Evolutionary conservation across 306 rosid species (phyloP), one percentile per base, ranked within the genome.

Genomic region (Begonia masoniana): DNA sequence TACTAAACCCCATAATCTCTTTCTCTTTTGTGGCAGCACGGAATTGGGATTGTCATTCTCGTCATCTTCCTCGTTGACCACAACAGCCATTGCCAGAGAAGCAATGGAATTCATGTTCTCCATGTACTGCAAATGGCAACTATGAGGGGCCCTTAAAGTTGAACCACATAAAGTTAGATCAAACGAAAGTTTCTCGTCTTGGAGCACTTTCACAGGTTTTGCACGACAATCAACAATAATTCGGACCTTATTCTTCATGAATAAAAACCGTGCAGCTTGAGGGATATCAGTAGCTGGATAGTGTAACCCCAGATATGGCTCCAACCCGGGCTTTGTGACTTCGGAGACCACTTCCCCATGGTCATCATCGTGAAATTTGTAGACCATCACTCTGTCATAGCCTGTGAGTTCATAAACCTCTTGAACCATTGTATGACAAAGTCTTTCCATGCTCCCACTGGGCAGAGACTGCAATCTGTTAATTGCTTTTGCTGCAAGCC

Each of bases 361-460:
- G 60, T 83, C 96, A 63, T 91, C 97, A 54, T 91, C 97, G 24
- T 91, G 97, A 68, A 91, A 91, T 62, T 91, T 91, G 79, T 91
- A 91, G 56, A 85, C 94, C 97, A 91, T 91, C 65, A 91, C 97
- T 85, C 97, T 78, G 71, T 91, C 97, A 73, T 91, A 91, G 36
- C 96, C 97, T 1, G 96, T 85, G 64, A 91, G 88, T 21, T 91
- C 97, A 73, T 82, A 85, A 66, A 91, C 97, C 68, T 85, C 95
- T 64, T 91, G 94, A 43, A 81, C 94, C 97, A 91, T 85, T 11
- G 95, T 71, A 64, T 85, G 94, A 67, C 97, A 91, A 50, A 91
- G 85, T 71, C 94, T 73, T 51, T 77, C 85, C 85, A 91, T 75
- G 73, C 85, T 83, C 43, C 97, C 97, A 62, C 92, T 85, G 35